phyloP scores from a whole-genome alignment of 1,284 basidiomycete species.

The Gomphus sp. region DNA sequence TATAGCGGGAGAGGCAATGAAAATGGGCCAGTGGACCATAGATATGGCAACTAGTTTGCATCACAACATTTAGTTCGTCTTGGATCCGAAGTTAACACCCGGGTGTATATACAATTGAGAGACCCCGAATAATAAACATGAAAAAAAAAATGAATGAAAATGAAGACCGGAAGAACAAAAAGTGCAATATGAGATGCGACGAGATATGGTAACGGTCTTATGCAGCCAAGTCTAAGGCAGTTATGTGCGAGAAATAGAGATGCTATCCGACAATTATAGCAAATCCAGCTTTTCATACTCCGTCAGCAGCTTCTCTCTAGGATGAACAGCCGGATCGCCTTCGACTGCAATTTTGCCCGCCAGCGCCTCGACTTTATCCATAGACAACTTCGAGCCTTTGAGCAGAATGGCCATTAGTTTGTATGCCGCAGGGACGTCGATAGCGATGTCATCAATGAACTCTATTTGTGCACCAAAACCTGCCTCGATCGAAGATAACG shows the following conservation, averaged over 20 bases:
- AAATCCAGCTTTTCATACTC: constrained; percentile 15
- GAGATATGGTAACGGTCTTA: constrained; percentile 1
- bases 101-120: background rate
- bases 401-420: constrained; percentile 67
- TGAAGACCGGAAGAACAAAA: background rate
- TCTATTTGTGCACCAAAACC: constrained; percentile 64
- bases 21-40: background rate
- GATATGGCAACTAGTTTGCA: background rate
- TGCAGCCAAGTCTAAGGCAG: constrained; percentile 4
- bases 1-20: too few species aligned
- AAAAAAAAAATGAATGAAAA: background rate
- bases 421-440: constrained; percentile 86
- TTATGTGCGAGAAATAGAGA: background rate
- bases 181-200: constrained; percentile 4
- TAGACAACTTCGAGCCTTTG: constrained; percentile 47
- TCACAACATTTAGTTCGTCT: background rate
- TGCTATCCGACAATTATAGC: background rate
- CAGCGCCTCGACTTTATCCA: constrained; percentile 46
- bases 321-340: constrained; percentile 17
- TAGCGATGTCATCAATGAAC: constrained; percentile 76
- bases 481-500: constrained; percentile 50
- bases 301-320: constrained; percentile 19
- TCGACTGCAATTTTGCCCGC: constrained; percentile 20
- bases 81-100: background rate
- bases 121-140: constrained; percentile 8